Conservation (phyloP, 495 filamentous ascomycete genomes). For the Haplographium delicatum region DNA sequence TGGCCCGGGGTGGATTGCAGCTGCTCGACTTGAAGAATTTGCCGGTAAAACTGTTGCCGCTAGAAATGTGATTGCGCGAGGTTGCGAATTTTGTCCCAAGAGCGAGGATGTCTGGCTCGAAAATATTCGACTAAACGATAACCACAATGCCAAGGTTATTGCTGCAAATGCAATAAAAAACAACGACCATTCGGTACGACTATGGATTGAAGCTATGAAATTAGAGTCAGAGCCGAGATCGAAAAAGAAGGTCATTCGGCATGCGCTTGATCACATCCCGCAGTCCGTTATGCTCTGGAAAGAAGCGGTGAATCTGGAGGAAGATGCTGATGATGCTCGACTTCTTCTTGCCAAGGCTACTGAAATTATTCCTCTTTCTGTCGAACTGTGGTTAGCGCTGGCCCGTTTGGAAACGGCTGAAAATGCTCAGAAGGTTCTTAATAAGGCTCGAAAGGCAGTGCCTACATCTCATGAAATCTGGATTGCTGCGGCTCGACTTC, state of each 20-base stretch:
- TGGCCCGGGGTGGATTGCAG: slow-evolving; percentile 93
- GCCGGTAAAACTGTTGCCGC: slow-evolving; percentile 87
- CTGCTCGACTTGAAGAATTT: slow-evolving; percentile 85
- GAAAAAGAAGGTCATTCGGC: slow-evolving; percentile 85
- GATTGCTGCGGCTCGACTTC: slow-evolving; percentile 88
- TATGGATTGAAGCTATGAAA: slow-evolving; percentile 95
- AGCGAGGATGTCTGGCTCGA: slow-evolving; percentile 95
- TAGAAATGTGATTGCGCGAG: slow-evolving; percentile 75
- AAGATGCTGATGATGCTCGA: slow-evolving; percentile 78
- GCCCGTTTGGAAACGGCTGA: slow-evolving; percentile 83
- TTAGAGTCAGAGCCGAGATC: slow-evolving; percentile 73
- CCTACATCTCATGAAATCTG: slow-evolving; percentile 91
- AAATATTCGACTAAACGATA: slow-evolving; percentile 86
- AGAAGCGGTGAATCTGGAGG: slow-evolving; percentile 92
- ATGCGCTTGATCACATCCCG: slow-evolving; percentile 82
- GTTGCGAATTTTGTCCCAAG: slow-evolving; percentile 85
- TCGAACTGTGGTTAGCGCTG: slow-evolving; percentile 92
- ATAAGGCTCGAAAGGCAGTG: slow-evolving; percentile 88
- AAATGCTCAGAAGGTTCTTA: slow-evolving; percentile 89
- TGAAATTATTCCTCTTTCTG: slow-evolving; percentile 85
- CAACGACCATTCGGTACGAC: slow-evolving; percentile 78
- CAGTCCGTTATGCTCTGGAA: slow-evolving; percentile 96
- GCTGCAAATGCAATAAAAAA: slow-evolving; percentile 90
- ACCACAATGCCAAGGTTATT: slow-evolving; percentile 89
- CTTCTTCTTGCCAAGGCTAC: slow-evolving; percentile 87